Percentiles rank a stretch among this genome's conserved stretches.
phyloP scores from a whole-genome alignment of 345 rosid species.

The Punica granatum region DNA sequence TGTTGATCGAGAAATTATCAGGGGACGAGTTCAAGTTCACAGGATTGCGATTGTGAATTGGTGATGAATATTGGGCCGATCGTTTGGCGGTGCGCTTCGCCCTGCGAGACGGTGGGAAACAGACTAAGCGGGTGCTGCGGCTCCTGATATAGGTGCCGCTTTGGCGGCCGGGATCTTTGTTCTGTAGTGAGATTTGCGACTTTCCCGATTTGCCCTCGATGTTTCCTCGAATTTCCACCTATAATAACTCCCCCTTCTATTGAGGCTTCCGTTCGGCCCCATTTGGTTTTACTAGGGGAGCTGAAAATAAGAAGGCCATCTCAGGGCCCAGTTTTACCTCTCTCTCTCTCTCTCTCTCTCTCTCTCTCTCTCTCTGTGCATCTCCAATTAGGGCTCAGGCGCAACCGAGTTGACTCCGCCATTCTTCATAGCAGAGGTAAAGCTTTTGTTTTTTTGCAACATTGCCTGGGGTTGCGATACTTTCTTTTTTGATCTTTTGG shows the following conservation, averaged over 20 bases:
- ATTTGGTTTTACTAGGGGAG: background rate
- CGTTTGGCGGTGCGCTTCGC: background rate
- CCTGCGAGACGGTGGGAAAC: background rate
- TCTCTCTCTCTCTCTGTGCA: too few relatives aligned
- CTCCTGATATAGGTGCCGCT: background rate
- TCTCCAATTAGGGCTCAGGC: constrained; percentile 11
- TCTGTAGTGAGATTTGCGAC: background rate
- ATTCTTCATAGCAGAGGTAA: background rate
- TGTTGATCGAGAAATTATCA: background rate
- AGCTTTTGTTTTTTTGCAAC: background rate
- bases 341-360: too few relatives aligned
- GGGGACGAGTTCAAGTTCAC: background rate
- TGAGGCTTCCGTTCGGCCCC: background rate
- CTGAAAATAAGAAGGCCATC: background rate
- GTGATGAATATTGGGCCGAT: background rate
- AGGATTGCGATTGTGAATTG: background rate
- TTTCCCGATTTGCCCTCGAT: background rate
- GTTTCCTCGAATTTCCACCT: background rate
- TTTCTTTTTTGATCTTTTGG: background rate
- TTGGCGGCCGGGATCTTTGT: background rate
- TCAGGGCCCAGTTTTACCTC: background rate
- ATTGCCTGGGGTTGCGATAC: too few relatives aligned
- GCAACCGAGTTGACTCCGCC: constrained; percentile 18
- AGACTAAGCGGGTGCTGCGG: background rate
- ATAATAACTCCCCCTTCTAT: background rate